Evolutionary conservation across 345 rosid species (phyloP).

Genomic region (Melaleuca quinquenervia): DNA sequence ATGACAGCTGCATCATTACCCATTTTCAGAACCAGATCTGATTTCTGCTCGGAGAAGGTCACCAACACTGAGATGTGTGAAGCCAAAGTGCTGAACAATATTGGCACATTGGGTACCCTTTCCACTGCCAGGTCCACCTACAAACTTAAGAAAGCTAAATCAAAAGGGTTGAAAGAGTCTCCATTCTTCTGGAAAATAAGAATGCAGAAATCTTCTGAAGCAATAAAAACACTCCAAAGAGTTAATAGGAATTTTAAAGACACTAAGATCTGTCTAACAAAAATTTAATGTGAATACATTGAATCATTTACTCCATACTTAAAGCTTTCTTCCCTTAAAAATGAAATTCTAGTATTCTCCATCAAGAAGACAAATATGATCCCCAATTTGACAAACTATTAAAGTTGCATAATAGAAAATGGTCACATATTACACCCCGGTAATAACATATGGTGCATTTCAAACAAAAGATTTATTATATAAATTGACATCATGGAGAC

Average conservation of each 20-base stretch:
- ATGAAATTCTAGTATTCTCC: background rate
- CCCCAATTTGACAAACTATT: background rate
- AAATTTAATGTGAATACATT: background rate
- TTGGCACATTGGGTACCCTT: slow-evolving; percentile 80
- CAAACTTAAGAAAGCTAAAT: slow-evolving; percentile 2
- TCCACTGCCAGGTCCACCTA: slow-evolving; percentile 96
- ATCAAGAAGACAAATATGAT: background rate
- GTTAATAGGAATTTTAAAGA: background rate
- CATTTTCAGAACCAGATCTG: slow-evolving; percentile 66
- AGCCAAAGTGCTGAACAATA: slow-evolving; percentile 45
- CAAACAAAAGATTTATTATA: background rate
- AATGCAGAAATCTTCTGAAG: background rate
- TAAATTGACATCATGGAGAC: background rate
- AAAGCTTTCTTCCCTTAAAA: background rate
- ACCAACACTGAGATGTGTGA: slow-evolving; percentile 79
- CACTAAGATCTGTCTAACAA: background rate
- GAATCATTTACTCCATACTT: background rate
- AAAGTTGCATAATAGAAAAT: background rate
- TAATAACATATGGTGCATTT: background rate
- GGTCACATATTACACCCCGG: background rate
- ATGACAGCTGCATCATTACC: slow-evolving; percentile 21
- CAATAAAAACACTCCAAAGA: background rate
- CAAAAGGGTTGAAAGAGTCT: background rate
- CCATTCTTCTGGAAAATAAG: background rate
- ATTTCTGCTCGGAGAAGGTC: slow-evolving; percentile 76